Base-by-base conservation (phyloP, 805 yeast genomes). In the Candida easanensis region DNA sequence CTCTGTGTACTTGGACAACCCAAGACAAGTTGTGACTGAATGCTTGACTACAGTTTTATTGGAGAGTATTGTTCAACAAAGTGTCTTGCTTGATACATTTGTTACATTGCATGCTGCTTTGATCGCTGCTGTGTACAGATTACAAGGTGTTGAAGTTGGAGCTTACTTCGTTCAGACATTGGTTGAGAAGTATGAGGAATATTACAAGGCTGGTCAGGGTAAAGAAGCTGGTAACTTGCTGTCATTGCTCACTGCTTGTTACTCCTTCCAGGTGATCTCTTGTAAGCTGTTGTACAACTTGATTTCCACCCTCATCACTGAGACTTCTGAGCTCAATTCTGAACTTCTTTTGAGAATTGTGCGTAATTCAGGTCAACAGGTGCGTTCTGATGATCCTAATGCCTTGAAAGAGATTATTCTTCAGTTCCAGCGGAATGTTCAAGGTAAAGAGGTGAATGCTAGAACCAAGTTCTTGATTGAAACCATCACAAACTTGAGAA, bases 81-180 rank as follows among this genome's bases (percentile, higher is more conserved):
- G 83, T 4, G 74, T 84, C 36, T 65, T 89, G 38, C 66, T 88
- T 38, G 97, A 90, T 50, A 77, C 85, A 1, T 88, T 88, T 60
- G 78, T 90, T 31, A 76, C 84, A 47, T 71, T 87, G 25, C 90
- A 91, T 61, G 84, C 96, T 1, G 82, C 88, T 5, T 70, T 88
- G 7, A 76, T 82, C 2, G 82, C 82, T 18, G 83, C 96, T 1
- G 61, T 93, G 19, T 88, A 85, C 65, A 74, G 85, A 47, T 57
- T 81, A 17, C 85, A 86, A 52, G 98, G 99, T 17, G 78, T 82
- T 30, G 96, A 88, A 49, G 84, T 88, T 61, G 97, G 96, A 46
- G 99, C 97, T 0, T 76, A 70, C 52, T 83, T 89, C 46, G 71
- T 89, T 26, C 99, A 93, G 59, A 71, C 78, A 0, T 59, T 86